Base-by-base conservation (phyloP, 225 moss, liverwort and hornwort genomes). In the Anthoceros angustus region DNA sequence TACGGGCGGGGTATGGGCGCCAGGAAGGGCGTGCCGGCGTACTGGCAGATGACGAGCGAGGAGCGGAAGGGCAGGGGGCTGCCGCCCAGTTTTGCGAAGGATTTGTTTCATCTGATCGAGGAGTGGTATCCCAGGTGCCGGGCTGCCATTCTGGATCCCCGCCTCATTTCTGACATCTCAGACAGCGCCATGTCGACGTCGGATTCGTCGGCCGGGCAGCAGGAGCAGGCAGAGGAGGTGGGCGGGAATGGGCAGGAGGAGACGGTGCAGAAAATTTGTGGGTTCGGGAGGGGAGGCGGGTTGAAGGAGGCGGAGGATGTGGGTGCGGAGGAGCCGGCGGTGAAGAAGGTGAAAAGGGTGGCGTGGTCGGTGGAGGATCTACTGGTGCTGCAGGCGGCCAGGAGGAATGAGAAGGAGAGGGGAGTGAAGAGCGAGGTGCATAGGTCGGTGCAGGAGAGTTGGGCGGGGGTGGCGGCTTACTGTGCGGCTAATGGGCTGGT, bases 321-420 rank as follows among this genome's bases (percentile, higher is more conserved):
- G 32, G 32, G 32, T 32, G 32, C 32, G 32, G 32, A 32, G 2
- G 32, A 32, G 14, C n/a, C n/a, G 14, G 7, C 23, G 8, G 55
- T 23, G n/a, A 55, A 55, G 55, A 55, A 55, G 4, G 55, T 15
- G 8, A 55, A 20, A 23, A 55, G 55, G 23, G 6, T 55, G 10
- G 7, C 55, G 4, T 55, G 55, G 55, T 6, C 55, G 23, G n/a
- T 55, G n/a, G 55, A 55, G 7, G 16, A 55, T 15, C 55, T 55
- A 23, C 55, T 55, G n/a, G 23, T 55, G n/a, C 23, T 55, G 8
- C 55, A 55, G 23, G 55, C 55, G 18, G 55, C 55, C 55, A 55
- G 55, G 14, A 55, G 55, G n/a, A 20, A 55, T 55, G 55, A 55
- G 55, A 55, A 55, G 55, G 55, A 55, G 55, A 55, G 55, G 14